phyloP scores from a whole-genome alignment of 352 stramenopile genomes.

The Aphanomyces euteiches region DNA sequence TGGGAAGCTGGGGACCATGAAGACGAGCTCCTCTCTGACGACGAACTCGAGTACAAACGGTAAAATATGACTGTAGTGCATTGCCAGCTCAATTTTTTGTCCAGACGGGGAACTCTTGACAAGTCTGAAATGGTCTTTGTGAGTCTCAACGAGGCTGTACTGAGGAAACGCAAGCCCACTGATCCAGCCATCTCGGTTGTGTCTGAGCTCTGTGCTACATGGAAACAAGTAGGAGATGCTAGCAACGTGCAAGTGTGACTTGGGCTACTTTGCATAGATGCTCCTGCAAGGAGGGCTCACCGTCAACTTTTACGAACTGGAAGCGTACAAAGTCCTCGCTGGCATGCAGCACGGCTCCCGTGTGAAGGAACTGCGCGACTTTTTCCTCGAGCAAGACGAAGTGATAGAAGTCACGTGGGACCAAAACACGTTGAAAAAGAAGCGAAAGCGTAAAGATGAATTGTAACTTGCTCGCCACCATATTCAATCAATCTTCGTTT shows the following conservation, averaged over 20 bases:
- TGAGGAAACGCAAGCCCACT: neutral
- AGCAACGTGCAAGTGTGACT: neutral
- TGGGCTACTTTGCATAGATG: constrained; percentile 7
- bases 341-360: constrained; percentile 22
- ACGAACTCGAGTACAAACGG: constrained; percentile 22
- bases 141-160: neutral
- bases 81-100: no score
- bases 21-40: constrained; percentile 27
- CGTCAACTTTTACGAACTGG: constrained; percentile 30
- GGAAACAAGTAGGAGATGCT: constrained; percentile 19
- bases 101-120: constrained; percentile 7
- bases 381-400: constrained; percentile 23
- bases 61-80: neutral
- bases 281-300: constrained; percentile 20
- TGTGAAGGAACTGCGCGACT: constrained; percentile 22
- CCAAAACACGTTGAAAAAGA: neutral
- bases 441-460: no score
- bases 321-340: constrained; percentile 24
- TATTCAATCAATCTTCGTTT: no score
- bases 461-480: no score
- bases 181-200: constrained; percentile 8
- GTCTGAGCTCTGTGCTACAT: constrained; percentile 28
- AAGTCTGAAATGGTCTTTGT: constrained; percentile 31
- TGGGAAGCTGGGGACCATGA: constrained; percentile 26
- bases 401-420: constrained; percentile 25